Evolutionary conservation across 1,284 basidiomycete genomes (phyloP), one percentile per base, ranked within the genome.

Genomic region (Microbotryum intermedium): DNA sequence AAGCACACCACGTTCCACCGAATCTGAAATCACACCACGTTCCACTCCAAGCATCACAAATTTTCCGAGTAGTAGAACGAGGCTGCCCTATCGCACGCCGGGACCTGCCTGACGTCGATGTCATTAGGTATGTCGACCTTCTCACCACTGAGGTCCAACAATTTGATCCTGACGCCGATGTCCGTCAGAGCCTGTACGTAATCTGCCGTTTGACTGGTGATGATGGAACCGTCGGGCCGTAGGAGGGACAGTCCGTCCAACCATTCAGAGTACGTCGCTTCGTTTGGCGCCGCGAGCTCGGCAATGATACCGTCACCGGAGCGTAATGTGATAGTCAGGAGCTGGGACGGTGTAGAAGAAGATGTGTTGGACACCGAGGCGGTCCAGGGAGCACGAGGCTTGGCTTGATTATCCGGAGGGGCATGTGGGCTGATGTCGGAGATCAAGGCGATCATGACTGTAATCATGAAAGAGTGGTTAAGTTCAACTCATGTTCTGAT

Each of bases 221-320:
- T 78, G 67, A 90, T 87, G 30, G 85, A 86, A 16, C 85, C 83
- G 70, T 88, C 86, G 88, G 84, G 79, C 50, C 86, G 78, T 50
- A 94, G 78, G 82, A 94, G 89, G 70, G 90, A 89, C 72, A 97
- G 76, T 3, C 92, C 93, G 73, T 97, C 93, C 1, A 89, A 89
- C 93, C 93, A 97, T 76, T 97, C 93, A 25, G 90, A 88, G 82
- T 89, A 91, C 50, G 88, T 80, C 21, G 86, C 84, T 55, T 83
- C 80, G 73, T 93, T 88, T 10, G 88, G 83, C 2, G 91, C 90
- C 69, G 92, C 86, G 65, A 89, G 82, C 73, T 95, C 90, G 6
- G 90, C 87, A 58, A 94, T 74, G 21, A 86, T 86, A 18, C 83
- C 81, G 70, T 88, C 86, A 29, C 63, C 25, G 48, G 50, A 47